Evolutionary conservation across 805 yeast genomes (phyloP).

Genomic region (Wickerhamomyces kurtzmanii): DNA sequence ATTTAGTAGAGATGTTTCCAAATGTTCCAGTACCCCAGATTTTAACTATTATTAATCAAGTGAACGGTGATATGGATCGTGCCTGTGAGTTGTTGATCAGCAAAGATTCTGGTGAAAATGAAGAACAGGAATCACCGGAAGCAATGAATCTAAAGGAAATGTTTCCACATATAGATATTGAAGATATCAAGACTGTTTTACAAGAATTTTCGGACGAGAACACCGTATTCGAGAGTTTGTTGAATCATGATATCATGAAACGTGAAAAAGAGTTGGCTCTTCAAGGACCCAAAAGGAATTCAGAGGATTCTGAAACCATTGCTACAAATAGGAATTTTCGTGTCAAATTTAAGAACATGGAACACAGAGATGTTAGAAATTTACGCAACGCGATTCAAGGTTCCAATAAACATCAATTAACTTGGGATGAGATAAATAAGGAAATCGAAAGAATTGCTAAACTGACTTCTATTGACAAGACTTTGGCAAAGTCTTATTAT

Average conservation of each 20-base stretch:
- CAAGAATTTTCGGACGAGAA: conserved; percentile 22
- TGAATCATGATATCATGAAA: conserved; percentile 13
- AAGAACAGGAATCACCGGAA: conserved; percentile 2
- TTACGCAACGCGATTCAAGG: background rate
- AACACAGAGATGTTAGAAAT: background rate
- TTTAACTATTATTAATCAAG: background rate
- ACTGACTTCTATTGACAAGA: conserved; percentile 11
- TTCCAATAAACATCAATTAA: conserved; percentile 6
- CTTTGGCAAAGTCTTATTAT: conserved; percentile 15
- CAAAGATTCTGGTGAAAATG: background rate
- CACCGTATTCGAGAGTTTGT: conserved; percentile 18
- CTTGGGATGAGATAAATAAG: conserved; percentile 9
- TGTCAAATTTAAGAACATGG: conserved; percentile 1
- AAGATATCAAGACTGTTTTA: conserved; percentile 19
- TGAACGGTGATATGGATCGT: background rate
- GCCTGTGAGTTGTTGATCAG: background rate
- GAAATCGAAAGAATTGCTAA: conserved; percentile 11
- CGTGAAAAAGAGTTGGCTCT: conserved; percentile 1
- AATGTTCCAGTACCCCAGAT: no score
- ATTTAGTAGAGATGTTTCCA: no score
- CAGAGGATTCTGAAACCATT: conserved; percentile 1
- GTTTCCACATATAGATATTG: conserved; percentile 32
- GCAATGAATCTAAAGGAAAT: conserved; percentile 28
- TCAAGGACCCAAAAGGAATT: background rate
- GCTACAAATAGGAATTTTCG: conserved; percentile 3